Evolutionary conservation across 371 early-diverging fungal species (phyloP).

Genomic region (Nematocida sp.): DNA sequence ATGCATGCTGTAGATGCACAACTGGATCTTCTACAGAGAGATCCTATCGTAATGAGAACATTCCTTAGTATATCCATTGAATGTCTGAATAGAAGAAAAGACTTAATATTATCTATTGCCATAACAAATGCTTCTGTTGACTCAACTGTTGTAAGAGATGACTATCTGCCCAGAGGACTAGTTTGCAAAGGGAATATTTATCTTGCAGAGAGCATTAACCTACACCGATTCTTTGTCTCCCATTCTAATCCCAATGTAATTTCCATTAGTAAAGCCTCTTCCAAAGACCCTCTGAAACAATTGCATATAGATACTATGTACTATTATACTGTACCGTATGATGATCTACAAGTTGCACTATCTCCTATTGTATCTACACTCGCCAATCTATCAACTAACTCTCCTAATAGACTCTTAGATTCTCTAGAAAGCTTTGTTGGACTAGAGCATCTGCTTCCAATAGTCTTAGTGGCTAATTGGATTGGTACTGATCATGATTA

Average conservation of each 20-base stretch:
- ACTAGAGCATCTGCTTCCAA: neutral
- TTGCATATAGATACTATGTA: slow-evolving; percentile 19
- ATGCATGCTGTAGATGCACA: neutral
- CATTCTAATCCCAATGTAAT: slow-evolving; percentile 37
- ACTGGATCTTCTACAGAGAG: slow-evolving; percentile 41
- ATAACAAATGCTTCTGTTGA: neutral
- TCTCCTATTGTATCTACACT: too few species aligned
- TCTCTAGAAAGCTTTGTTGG: neutral
- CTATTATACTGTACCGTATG: slow-evolving; percentile 16
- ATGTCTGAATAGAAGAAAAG: slow-evolving; percentile 41
- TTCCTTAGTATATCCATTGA: slow-evolving; percentile 22
- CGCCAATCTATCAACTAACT: neutral
- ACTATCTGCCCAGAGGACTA: neutral
- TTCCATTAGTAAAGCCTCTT: slow-evolving; percentile 2
- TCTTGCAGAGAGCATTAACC: slow-evolving; percentile 44
- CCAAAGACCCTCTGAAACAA: slow-evolving; percentile 24
- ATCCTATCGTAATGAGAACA: slow-evolving; percentile 46
- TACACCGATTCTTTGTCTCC: slow-evolving; percentile 31
- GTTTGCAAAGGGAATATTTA: slow-evolving; percentile 20
- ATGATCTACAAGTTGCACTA: neutral
- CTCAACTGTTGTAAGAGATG: neutral
- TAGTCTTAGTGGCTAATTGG: slow-evolving; percentile 8
- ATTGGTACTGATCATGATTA: slow-evolving; percentile 41
- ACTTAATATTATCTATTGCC: slow-evolving; percentile 24
- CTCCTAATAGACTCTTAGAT: neutral